Percentiles rank a stretch among this genome's conserved stretches.
These are phyloP conservation scores for Corinectria fuckeliana DNA, from an alignment of 2,329 filamentous ascomycete species.

Conservation along the genomic window DNA sequence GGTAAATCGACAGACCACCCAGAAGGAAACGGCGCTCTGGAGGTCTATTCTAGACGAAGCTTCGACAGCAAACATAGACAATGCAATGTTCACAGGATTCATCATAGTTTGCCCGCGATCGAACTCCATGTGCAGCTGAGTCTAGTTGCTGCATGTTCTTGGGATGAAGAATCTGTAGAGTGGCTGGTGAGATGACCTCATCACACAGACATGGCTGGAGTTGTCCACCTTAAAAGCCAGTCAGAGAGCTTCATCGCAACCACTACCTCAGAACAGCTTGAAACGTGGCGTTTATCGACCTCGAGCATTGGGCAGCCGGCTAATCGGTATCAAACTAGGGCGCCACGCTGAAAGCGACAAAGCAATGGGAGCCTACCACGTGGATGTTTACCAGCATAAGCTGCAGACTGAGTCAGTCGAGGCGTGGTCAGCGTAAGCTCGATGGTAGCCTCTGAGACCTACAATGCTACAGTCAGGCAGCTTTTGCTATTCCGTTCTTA, in stretches of 20 bases:
- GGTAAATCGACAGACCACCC: no score
- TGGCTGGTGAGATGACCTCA: no score
- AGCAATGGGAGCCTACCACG: neutral
- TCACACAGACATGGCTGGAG: no score
- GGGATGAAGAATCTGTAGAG: no score
- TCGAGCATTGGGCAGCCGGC: neutral
- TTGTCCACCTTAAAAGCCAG: neutral
- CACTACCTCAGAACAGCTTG: neutral
- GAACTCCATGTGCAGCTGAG: no score
- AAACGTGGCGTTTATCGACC: neutral
- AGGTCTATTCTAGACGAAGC: no score
- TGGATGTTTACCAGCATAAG: neutral
- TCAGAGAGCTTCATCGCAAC: neutral
- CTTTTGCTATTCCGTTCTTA: neutral
- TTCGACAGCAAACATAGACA: no score
- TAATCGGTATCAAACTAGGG: neutral
- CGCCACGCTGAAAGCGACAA: conserved; percentile 42
- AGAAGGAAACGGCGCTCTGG: no score
- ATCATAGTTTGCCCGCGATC: no score
- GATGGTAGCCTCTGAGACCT: neutral
- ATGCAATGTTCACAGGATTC: no score
- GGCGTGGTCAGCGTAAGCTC: neutral
- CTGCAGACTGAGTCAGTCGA: neutral
- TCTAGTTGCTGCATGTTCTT: no score
- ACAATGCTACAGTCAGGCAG: neutral